A percentile compares a stretch with the other conserved stretches of the same genome.
Conservation (phyloP, 306 rosid genomes). For the Cucurbita maxima region DNA sequence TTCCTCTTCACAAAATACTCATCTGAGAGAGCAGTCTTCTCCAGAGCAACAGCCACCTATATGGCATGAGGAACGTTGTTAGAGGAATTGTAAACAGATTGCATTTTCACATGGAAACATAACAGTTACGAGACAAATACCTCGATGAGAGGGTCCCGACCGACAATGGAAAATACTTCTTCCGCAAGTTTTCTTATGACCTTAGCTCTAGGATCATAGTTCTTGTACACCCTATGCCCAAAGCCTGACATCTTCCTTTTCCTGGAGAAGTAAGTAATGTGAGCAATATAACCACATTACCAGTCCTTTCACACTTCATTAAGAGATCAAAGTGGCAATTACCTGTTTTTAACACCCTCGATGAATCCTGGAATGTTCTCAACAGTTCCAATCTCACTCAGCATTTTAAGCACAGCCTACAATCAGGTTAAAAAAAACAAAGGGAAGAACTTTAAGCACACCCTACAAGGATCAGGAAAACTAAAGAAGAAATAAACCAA, state of each 20-base stretch:
- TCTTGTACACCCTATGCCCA: slow-evolving; percentile 90
- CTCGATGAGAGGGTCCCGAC: slow-evolving; percentile 88
- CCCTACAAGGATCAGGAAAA: not conserved
- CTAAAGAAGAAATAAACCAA: not conserved
- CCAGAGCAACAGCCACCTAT: slow-evolving; percentile 82
- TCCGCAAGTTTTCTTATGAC: slow-evolving; percentile 61
- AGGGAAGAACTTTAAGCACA: not conserved
- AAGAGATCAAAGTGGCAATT: not conserved
- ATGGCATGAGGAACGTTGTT: not conserved
- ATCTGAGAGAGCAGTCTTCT: slow-evolving; percentile 73
- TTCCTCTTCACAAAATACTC: slow-evolving; percentile 76
- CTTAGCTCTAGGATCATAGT: slow-evolving; percentile 87
- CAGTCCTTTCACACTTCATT: not conserved
- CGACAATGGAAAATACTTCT: slow-evolving; percentile 86
- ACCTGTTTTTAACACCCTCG: slow-evolving; percentile 88
- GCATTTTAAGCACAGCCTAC: slow-evolving; percentile 48
- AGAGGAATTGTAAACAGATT: not conserved
- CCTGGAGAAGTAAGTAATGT: slow-evolving; percentile 23
- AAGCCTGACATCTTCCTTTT: slow-evolving; percentile 89
- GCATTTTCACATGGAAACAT: not conserved
- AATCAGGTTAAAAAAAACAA: not conserved
- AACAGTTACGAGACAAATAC: slow-evolving; percentile 16
- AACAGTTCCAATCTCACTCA: slow-evolving; percentile 65
- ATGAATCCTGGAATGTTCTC: slow-evolving; percentile 78
- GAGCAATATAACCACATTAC: not conserved